Evolutionary conservation across 2,329 filamentous ascomycete species (phyloP), one percentile per base, ranked within the genome.

Genomic region (Penicillium digitatum): DNA sequence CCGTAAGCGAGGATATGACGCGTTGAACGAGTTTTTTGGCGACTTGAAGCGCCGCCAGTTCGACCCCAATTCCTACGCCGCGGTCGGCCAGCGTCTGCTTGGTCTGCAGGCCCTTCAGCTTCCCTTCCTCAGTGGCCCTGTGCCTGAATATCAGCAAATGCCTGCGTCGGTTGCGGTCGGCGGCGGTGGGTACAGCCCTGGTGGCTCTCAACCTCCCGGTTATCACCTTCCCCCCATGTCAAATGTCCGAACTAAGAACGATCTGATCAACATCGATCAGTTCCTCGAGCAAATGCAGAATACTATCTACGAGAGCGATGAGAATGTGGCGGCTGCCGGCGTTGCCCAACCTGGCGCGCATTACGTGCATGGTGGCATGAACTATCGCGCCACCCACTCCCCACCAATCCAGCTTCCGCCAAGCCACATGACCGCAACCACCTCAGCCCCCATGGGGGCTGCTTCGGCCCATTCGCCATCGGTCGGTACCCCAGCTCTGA

Each of bases 251-350:
- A 96, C 92, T 46, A 96, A 97, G 82, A 91, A 86, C 72, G 94
- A 99, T 71, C 81, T 99, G 40, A 79, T 95, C 71, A 91, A 95
- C 72, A 92, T 97, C 68, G 94, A 97, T 72, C 88, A 91, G 69
- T 89, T 97, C 72, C 83, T 99, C 52, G 91, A 96, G 76, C 90
- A 96, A 76, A 93, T 97, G 81, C 92, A 96, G 76, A 87, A 88
- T 61, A 96, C 93, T 43, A 90, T 97, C 46, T 97, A 97, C 71
- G 94, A 97, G 76, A 95, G 87, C 72, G 87, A 91, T 52, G 89
- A 86, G 65, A 87, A 91, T 48, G 87, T 90, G 31, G 89, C 90
- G 2, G 85, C 85, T 12, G 87, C 88, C 40, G 88, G 89, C 55
- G 83, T 95, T 55, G 88, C 89, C 65, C 85, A 91, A 59, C 85